Evolutionary conservation across 1,139 yeast genomes (phyloP), one percentile per base, ranked within the genome.

Genomic region (Casaregolazyma lundiana): DNA sequence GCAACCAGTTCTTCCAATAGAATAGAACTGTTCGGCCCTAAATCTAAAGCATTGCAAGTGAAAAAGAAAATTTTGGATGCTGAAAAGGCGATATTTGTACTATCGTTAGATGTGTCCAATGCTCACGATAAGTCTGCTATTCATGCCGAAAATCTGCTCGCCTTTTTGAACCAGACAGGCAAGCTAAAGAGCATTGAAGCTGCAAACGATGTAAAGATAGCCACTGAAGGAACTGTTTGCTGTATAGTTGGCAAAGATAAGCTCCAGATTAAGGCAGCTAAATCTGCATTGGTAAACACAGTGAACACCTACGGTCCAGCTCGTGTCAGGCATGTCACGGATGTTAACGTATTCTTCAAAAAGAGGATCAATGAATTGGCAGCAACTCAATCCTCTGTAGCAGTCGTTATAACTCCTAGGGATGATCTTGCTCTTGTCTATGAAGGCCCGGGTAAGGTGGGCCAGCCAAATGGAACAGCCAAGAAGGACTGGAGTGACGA

Each of bases 51-150:
- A 47, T 59, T 73, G 15, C 67, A 68, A 18, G 96, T 96, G 29
- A 74, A 84, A 55, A 75, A 75, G 4, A 62, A 62, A 49, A 77
- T 81, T 11, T 70, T 75, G 66, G 68, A 68, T 65, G 78, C 68
- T 64, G 76, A 82, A 55, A 66, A 76, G 61, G 62, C 72, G 44
- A 71, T 77, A 73, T 61, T 75, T 66, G 80, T 84, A 41, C 89
- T 84, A 57, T 70, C 79, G 19, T 73, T 90, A 61, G 95, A 87
- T 58, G 81, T 90, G 69, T 80, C 94, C 19, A 82, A 78, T 64
- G 95, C 97, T 35, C 96, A 90, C 65, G 86, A 87, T 59, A 87
- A 86, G 58, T 81, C 85, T 60, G 66, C 80, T 50, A 64, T 70
- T 24, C 97, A 90, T 60, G 96, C 94, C 29, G 78, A 78, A 57